Evolutionary conservation across 2,329 filamentous ascomycete genomes (phyloP), one percentile per base, ranked within the genome.

Genomic region (Mariannaea sp.): DNA sequence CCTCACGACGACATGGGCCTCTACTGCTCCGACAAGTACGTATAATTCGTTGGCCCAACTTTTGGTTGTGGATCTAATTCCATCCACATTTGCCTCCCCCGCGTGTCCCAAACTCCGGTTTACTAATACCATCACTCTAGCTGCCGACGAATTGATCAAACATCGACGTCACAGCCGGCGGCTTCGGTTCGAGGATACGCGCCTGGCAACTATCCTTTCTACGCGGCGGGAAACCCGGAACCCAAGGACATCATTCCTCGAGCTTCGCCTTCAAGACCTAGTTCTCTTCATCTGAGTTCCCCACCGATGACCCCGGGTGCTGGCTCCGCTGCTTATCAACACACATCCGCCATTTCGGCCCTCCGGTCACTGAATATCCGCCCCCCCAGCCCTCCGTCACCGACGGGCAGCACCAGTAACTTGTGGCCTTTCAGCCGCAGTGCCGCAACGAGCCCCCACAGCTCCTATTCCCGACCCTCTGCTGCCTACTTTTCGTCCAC

Each of bases 1-100:
- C 78, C 82, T 43, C 74, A 78, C 33, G 80, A 83, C 65, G 82
- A 82, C 61, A 80, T 76, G 57, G 76, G 77, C 56, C 70, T 86
- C 36, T 87, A 86, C 73, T 87, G 84, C 70, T 86, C 84, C 30
- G 82, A 86, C 66, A 71, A 75, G 82, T 85, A 77, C 72, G 82
- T 76, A 53, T 8, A 52, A 53, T 39, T 48, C 41, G 26, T 49
- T 41, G 16, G n/a, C n/a, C n/a, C n/a, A n/a, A 24, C 8, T 24
- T 8, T 24, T 44, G 38, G 42, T 43, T 43, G 62, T 61, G 56
- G 62, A 60, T 48, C 36, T 43, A 47, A 24, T 24, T 22, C 43
- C 47, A 42, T 46, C 43, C 50, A 36, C 50, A 24, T 24, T 53
- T 42, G 41, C 48, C 49, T 40, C 38, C 50, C 52, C 32, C 46